Base-by-base conservation (phyloP, 2,329 filamentous ascomycete genomes). In the Hawksworthiomyces lignivorus region DNA sequence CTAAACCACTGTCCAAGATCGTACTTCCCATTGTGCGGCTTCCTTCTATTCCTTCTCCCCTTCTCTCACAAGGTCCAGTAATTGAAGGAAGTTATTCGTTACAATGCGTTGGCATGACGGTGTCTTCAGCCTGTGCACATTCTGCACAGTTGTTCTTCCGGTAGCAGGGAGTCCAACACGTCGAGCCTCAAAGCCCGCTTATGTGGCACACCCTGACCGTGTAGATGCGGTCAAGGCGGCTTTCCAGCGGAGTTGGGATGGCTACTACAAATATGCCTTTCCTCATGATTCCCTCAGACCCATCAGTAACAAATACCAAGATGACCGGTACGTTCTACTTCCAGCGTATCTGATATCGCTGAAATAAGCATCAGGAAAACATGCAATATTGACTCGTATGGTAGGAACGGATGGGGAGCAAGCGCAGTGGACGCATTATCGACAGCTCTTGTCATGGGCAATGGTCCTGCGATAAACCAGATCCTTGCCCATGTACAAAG, bases 371-470 rank as follows among this genome's bases (percentile, higher is more conserved):
- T n/a, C n/a, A n/a, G n/a, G n/a, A n/a, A n/a, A n/a, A n/a, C n/a
- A n/a, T n/a, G n/a, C n/a, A n/a, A n/a, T n/a, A n/a, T n/a, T n/a
- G n/a, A n/a, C n/a, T n/a, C n/a, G n/a, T n/a, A n/a, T n/a, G n/a
- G n/a, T 44, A 89, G 85, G 48, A 89, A 89, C 55, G 82, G 78
- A 41, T 94, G 87, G 87, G 87, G 87, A 19, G 85, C 86, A 22
- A 88, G 81, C 31, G 84, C 86, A 1, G 73, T 92, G 12, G 87
- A 94, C 58, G 84, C 85, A 2, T 68, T 94, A 35, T 82, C 77
- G 45, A 94, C 87, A 0, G 87, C 87, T 7, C 67, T 89, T 36
- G 62, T 94, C 19, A 90, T 94, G 84, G 71, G 73, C 29, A 72
- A 86, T 33, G 64, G 68, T 21, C 67, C 80, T 14, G 77, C 85